Evolutionary conservation across 1,139 yeast genomes (phyloP), one percentile per base, ranked within the genome.

Genomic region (Yamadazyma atlantica): DNA sequence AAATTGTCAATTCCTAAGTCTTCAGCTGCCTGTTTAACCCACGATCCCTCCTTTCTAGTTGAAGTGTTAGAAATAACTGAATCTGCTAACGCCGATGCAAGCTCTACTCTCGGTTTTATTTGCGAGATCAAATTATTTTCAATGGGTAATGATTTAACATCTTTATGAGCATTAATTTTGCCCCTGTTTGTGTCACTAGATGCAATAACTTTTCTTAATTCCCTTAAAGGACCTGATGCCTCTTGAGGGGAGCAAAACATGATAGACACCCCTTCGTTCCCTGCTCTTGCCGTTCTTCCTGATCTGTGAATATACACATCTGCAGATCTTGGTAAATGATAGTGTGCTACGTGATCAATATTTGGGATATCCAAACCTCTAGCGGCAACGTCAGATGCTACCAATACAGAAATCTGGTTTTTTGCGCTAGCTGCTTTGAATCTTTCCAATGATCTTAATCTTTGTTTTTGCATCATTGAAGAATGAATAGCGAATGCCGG

Each of bases 351-450:
- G 59, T 92, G 98, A 53, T 89, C 85, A 38, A 94, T 90, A 34
- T 78, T 76, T 2, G 96, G 85, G 42, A 94, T 88, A 71, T 94
- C 99, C 44, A 94, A 73, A 43, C 99, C 99, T 69, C 99, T 80
- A 5, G 99, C 98, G 2, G 99, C 98, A 37, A 92, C 97, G 62
- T 92, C 99, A 2, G 97, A 88, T 1, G 97, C 96, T 38, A 94
- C 78, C 38, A 94, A 69, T 2, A 92, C 90, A 0, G 88, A 77
- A 2, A 86, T 74, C 46, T 70, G 73, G 29, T 62, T 58, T 44
- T 65, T 69, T 52, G 73, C 58, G 53, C 77, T 67, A 22, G 82
- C 75, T 36, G 68, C 75, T 49, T 74, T 76, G 61, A 82, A 85
- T 44, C 77, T 73, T 57, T 94, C 99, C 51, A 94, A 67, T 5